Base-by-base conservation (phyloP, 2,329 filamentous ascomycete genomes). In the Fusarium cicatricum region DNA sequence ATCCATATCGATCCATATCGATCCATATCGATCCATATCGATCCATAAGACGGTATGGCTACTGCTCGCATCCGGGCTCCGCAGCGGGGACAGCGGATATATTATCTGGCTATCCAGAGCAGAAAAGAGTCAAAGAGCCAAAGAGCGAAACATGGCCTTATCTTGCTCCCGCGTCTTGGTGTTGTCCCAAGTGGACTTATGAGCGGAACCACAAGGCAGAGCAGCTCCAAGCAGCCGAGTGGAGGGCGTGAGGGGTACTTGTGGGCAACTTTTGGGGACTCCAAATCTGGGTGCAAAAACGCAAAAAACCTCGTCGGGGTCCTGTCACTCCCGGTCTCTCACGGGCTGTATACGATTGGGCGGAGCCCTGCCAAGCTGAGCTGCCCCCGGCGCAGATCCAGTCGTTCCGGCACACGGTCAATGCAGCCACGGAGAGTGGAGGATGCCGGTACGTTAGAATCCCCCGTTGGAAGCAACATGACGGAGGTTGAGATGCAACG, bases 371-470 rank as follows among this genome's bases (percentile, higher is more conserved):
- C 64, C 60, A 64, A 60, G 62, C 49, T 46, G 55, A 23, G 38
- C 28, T n/a, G 12, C 58, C 28, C 42, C 50, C 49, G 42, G 32
- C 15, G 52, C 47, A 63, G 49, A 55, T 39, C 63, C 65, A 68
- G 65, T 66, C 47, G 46, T 61, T 34, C 17, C 28, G 56, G 53
- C 65, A 68, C 64, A 67, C 66, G 65, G 49, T 48, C 52, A 43
- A 34, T 51, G 58, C 54, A 61, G 54, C 50, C 38, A 56, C 55
- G 60, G 50, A 43, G 58, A 62, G 47, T 51, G 54, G 58, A 55
- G 54, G 41, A 52, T 21, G 19, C 46, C 43, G 45, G 31, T 40
- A 48, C 58, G 28, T 54, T 48, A 42, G 46, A 55, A 50, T 47
- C 52, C 44, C 49, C 23, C 41, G 33, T 26, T 37, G 34, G 23